Evolutionary conservation across 2,329 filamentous ascomycete genomes (phyloP).

Genomic region (Exophiala sp.): DNA sequence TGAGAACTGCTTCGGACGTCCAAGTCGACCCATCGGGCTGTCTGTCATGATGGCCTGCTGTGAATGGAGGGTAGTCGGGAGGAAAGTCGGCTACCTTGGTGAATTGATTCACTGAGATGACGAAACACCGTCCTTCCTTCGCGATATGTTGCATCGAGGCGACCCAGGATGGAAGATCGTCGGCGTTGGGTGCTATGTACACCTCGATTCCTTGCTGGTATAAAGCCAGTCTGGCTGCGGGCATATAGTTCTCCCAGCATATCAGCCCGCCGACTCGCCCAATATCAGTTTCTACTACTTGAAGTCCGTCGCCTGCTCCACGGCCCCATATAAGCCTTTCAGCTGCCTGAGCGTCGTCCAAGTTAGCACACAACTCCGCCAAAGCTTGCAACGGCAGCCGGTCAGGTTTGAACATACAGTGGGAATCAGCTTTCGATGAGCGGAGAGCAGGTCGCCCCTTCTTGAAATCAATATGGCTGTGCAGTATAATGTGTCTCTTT

Average conservation of each 20-base stretch:
- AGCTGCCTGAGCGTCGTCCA: background rate
- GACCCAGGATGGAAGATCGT: slow-evolving; percentile 77
- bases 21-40: slow-evolving; percentile 43
- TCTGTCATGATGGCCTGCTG: slow-evolving; percentile 7
- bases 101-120: slow-evolving; percentile 82
- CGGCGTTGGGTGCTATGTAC: slow-evolving; percentile 85
- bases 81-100: slow-evolving; percentile 58
- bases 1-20: slow-evolving; percentile 55
- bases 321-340: slow-evolving; percentile 88
- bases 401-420: slow-evolving; percentile 54
- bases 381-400: background rate
- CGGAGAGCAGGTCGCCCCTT: slow-evolving; percentile 66
- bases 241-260: slow-evolving; percentile 98
- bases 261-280: slow-evolving; percentile 79
- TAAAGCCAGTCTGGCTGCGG: slow-evolving; percentile 73
- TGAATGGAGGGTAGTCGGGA: slow-evolving; percentile 7
- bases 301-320: slow-evolving; percentile 72
- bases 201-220: slow-evolving; percentile 89
- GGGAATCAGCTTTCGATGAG: slow-evolving; percentile 91
- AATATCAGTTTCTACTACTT: slow-evolving; percentile 74
- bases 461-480: slow-evolving; percentile 78
- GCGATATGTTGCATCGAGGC: slow-evolving; percentile 75
- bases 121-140: slow-evolving; percentile 77
- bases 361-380: background rate
- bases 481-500: slow-evolving; percentile 80